Evolutionary conservation across 352 stramenopile species (phyloP), one percentile per base, ranked within the genome.

Genomic region (Phytophthora fragariae): DNA sequence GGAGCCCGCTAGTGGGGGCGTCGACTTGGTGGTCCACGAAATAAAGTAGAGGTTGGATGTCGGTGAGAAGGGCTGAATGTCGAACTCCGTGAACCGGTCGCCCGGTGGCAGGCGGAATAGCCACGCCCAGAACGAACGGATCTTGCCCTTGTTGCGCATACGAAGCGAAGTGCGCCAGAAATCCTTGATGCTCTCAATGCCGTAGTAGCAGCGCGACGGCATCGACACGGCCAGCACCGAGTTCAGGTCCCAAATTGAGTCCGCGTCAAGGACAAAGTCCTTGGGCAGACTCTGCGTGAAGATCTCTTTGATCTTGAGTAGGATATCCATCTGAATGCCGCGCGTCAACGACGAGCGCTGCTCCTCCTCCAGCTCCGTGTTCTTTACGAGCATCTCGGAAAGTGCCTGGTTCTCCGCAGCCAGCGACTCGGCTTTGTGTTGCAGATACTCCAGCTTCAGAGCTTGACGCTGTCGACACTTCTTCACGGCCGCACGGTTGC

Each of bases 131-230:
- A 95, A 95, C 52, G 86, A 93, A 15, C 88, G 86, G 72, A 95
- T 95, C 72, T 95, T 95, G 74, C 88, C 88, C 73, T 95, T 95
- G 77, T 95, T 95, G 70, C 88, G 86, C 88, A 95, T 95, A 2
- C 88, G 85, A 56, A 95, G 71, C 39, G 86, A 93, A 29, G 88
- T 95, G 44, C 86, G 84, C 88, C 88, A 95, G 61, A 95, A 95
- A 49, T 95, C 88, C 68, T 95, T 95, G 73, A 95, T 95, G 69
- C 86, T 93, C 64, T 95, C 88, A 49, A 95, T 92, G 49, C 88
- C 88, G 47, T 93, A 95, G 73, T 95, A 93, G 76, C 88, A 95
- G 24, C 88, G 88, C 61, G 88, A 93, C 6, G 88, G 88, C 88
- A 95, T 95, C 11, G 88, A 95, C 37, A 95, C 88, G 11, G 88